Base-by-base conservation (phyloP, 1,284 basidiomycete species). In the Tausonia pullulans region DNA sequence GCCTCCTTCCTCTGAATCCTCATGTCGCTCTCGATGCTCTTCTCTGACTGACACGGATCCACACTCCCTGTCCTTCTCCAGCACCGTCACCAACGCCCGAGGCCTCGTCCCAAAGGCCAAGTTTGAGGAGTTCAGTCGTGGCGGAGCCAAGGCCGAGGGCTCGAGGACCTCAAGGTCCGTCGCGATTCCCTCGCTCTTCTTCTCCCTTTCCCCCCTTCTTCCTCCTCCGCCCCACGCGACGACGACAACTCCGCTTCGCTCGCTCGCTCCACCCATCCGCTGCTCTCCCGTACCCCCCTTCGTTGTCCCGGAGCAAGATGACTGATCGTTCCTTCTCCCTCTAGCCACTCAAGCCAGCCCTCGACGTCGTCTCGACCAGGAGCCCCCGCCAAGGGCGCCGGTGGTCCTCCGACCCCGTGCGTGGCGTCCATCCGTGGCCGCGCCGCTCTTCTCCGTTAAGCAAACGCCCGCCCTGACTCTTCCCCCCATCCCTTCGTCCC, bases 71-170 rank as follows among this genome's bases (percentile, higher is more conserved):
- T 39, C 48, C 48, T n/a, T 41, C 13, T 45, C 39, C 61, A 77
- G 76, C 74, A 95, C 96, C 14, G 82, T 94, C 71, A 87, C 88
- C 10, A 90, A 90, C 53, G 87, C 93, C 4, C 83, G 96, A 66
- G 96, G 96, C 5, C 81, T 94, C 50, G 96, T 98, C 0, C 92
- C 93, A 48, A 85, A 84, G 70, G 73, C 79, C 60, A 81, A 87
- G 78, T 97, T 96, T 71, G 93, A 96, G 73, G 88, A 92, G 72
- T 88, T 92, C 73, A 80, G 81, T 69, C 93, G 90, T 76, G 85
- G 84, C 54, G 72, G 69, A 27, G 54, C 67, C 2, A 63, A 39
- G 51, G 27, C 27, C 27, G 27, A 27, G 27, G 27, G 27, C 27
- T 27, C 27, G 27, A 27, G 27, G 27, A 27, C 27, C 27, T 27